phyloP scores from a whole-genome alignment of 73 alveolate genomes.

The Paramecium caudatum region DNA sequence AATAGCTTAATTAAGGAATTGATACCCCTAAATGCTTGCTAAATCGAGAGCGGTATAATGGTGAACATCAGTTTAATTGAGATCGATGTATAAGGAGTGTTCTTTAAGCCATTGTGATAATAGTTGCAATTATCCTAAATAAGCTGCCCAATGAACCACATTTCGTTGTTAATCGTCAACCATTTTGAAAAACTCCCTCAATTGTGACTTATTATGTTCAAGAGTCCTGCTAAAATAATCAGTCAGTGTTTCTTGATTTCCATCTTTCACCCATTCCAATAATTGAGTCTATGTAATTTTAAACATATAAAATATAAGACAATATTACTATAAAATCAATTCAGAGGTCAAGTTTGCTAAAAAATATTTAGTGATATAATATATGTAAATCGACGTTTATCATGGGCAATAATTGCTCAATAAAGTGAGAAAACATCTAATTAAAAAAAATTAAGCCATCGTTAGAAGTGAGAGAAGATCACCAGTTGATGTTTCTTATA shows the following conservation, averaged over 20 bases:
- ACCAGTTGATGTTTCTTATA: not conserved
- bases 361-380: too few relatives aligned
- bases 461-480: slow-evolving; percentile 36
- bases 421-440: slow-evolving; percentile 7
- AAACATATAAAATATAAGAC: not conserved
- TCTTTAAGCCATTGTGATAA: not conserved
- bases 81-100: too few relatives aligned
- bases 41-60: too few relatives aligned
- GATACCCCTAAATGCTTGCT: too few relatives aligned
- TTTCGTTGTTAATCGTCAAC: not conserved
- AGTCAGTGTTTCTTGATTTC: slow-evolving; percentile 3
- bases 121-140: slow-evolving; percentile 54
- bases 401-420: too few relatives aligned
- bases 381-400: too few relatives aligned
- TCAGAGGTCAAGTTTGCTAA: too few relatives aligned
- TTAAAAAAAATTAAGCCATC: not conserved
- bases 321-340: not conserved
- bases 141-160: slow-evolving; percentile 62
- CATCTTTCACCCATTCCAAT: slow-evolving; percentile 66
- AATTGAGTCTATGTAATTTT: slow-evolving; percentile 59
- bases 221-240: not conserved
- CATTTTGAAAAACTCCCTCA: not conserved
- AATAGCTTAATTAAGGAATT: too few relatives aligned
- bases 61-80: too few relatives aligned
- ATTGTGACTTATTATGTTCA: not conserved